Percentiles rank a stretch among this genome's conserved stretches.
Conservation (phyloP, 1,284 basidiomycete species). For the Bjerkandera adusta region DNA sequence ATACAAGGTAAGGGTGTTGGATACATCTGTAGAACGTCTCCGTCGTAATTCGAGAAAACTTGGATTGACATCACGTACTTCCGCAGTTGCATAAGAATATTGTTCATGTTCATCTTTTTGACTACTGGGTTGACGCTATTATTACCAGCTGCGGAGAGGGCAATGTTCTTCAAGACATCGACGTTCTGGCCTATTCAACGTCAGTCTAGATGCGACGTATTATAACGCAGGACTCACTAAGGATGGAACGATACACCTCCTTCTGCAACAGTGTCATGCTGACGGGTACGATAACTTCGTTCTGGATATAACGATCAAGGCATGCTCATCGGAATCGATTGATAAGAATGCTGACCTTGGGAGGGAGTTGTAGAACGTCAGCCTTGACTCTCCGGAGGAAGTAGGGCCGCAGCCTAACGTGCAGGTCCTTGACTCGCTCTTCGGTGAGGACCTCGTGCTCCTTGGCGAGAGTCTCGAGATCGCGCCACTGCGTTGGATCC, state of each 20-base stretch:
- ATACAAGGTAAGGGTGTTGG: conserved; percentile 91
- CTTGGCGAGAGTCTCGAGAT: conserved; percentile 69
- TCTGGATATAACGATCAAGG: conserved; percentile 40
- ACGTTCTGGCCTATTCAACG: conserved; percentile 59
- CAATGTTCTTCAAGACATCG: conserved; percentile 59
- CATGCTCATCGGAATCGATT: conserved; percentile 1
- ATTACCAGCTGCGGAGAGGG: conserved; percentile 33
- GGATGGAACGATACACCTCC: conserved; percentile 82
- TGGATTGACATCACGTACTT: conserved; percentile 50
- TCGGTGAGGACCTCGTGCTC: conserved; percentile 78
- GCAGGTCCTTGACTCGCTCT: conserved; percentile 76
- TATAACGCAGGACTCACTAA: conserved; percentile 46
- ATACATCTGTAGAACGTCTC: conserved; percentile 51
- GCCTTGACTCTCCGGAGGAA: conserved; percentile 92
- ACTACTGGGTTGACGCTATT: conserved; percentile 33
- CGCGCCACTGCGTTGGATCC: conserved; percentile 72
- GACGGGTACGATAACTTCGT: conserved; percentile 89
- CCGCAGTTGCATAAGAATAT: conserved; percentile 83
- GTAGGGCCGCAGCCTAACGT: conserved; percentile 80
- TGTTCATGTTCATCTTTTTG: conserved; percentile 59
- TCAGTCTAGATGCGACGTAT: neutral
- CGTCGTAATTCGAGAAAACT: conserved; percentile 9
- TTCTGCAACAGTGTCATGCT: conserved; percentile 89
- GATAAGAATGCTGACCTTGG: conserved; percentile 58
- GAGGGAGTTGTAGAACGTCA: conserved; percentile 89